Evolutionary conservation across 75 land plant genomes (phyloP), one percentile per base, ranked within the genome.

Genomic region (Selaginella moellendorffii): DNA sequence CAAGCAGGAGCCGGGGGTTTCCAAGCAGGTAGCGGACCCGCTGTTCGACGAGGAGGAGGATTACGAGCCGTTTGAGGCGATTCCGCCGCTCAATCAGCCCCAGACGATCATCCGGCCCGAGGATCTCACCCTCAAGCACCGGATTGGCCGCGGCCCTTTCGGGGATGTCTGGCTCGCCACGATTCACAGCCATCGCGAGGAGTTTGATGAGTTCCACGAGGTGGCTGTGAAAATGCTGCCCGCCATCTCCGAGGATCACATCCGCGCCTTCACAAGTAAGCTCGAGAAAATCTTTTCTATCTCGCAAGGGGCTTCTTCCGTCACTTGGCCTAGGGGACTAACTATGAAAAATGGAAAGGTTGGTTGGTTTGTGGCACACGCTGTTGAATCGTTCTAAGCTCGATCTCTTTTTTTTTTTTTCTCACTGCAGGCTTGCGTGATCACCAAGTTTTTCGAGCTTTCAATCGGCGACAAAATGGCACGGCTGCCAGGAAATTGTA

Each of bases 101-200:
- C 73, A 26, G 52, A 71, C 85, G 22, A 82, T 88, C 88, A 80
- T 95, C 52, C 74, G 84, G 26, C 88, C 99, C 23, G 64, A 54
- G 22, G 56, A 68, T 36, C 42, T 95, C 69, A 89, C 79, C 27
- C 79, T 82, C 14, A 73, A 66, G 52, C 97, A 95, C 65, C 72
- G 99, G 65, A 90, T 95, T 74, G 99, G 97, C 22, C 71, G 91
- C 25, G 99, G 99, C 0, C 79, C 80, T 29, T 86, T 90, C 69
- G 99, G 99, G 62, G 99, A 95, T 77, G 84, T 86, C 26, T 89
- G 97, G 99, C 71, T 95, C 28, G 97, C 99, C 12, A 90, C 97
- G 17, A 84, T 78, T 60, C 91, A 90, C 75, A 74, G 28, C 14
- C 72, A 76, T 1, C 68, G 75, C 30, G 79, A 74, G 46, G 96